Percentiles rank a stretch among this genome's conserved stretches.
Conservation (phyloP, 2,329 filamentous ascomycete species). For the Cryphonectria nitschkei region DNA sequence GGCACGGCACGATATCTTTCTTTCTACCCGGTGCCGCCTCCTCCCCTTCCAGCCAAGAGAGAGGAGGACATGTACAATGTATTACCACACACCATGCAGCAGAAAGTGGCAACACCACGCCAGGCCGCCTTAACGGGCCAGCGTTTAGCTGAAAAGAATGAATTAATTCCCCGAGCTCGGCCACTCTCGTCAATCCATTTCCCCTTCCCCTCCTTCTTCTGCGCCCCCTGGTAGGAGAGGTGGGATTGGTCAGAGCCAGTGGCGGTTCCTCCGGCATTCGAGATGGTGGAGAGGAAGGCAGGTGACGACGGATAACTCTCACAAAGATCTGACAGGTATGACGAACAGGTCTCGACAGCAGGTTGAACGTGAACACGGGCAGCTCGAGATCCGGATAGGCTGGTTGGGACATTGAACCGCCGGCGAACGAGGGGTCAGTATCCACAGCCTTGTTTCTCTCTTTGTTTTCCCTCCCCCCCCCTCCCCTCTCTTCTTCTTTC, state of each 20-base stretch:
- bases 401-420: background rate
- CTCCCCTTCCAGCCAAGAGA: background rate
- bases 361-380: background rate
- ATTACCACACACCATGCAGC: background rate
- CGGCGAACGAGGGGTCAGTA: background rate
- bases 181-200: background rate
- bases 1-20: too few relatives aligned
- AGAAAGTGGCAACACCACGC: conserved; percentile 15
- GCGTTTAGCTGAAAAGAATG: conserved; percentile 23
- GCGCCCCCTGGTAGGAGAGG: background rate
- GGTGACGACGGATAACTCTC: background rate
- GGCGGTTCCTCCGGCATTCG: background rate
- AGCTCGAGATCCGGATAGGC: background rate
- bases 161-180: background rate
- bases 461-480: background rate
- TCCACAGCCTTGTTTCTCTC: background rate
- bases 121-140: conserved; percentile 28
- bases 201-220: background rate
- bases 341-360: background rate
- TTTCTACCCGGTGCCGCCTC: background rate
- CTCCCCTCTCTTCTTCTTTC: too few relatives aligned
- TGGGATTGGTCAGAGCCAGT: background rate
- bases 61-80: background rate
- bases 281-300: background rate
- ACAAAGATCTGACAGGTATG: background rate